Conservation (phyloP, 306 rosid genomes). For the Vigna unguiculata region DNA sequence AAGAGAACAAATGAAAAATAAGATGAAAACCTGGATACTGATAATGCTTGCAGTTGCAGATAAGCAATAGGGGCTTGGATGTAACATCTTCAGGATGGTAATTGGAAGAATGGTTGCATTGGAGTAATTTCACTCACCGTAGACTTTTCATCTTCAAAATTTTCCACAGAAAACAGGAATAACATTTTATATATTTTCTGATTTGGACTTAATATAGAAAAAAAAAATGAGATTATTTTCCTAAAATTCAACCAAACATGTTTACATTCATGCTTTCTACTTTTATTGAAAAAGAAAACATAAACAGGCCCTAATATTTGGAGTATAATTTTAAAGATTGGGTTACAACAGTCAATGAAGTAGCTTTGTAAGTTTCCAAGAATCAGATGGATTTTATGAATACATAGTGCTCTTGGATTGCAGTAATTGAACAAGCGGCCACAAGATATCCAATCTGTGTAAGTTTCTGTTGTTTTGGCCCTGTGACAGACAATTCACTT, state of each 20-base stretch:
- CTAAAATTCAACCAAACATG: not conserved
- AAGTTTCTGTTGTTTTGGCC: slow-evolving; percentile 80
- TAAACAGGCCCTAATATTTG: not conserved
- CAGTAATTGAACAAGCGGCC: slow-evolving; percentile 93
- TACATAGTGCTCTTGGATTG: slow-evolving; percentile 68
- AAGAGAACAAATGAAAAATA: not conserved
- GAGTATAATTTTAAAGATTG: slow-evolving; percentile 33
- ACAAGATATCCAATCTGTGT: slow-evolving; percentile 91
- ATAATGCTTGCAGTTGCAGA: not conserved
- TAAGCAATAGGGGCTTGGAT: not conserved
- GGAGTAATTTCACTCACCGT: not conserved
- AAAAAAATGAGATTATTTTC: not conserved
- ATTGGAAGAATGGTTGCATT: not conserved
- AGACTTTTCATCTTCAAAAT: not conserved
- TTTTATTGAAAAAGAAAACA: not conserved
- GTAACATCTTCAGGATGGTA: not conserved
- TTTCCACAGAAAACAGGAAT: not conserved
- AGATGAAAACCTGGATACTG: slow-evolving; percentile 15
- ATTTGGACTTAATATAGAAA: not conserved
- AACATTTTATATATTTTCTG: not conserved
- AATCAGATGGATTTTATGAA: slow-evolving; percentile 43
- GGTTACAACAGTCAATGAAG: slow-evolving; percentile 51
- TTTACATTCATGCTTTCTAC: not conserved
- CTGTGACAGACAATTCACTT: slow-evolving; percentile 56
- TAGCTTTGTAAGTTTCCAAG: slow-evolving; percentile 41